phyloP scores from a whole-genome alignment of 2,329 filamentous ascomycete genomes.

The Aspergillus sp. region DNA sequence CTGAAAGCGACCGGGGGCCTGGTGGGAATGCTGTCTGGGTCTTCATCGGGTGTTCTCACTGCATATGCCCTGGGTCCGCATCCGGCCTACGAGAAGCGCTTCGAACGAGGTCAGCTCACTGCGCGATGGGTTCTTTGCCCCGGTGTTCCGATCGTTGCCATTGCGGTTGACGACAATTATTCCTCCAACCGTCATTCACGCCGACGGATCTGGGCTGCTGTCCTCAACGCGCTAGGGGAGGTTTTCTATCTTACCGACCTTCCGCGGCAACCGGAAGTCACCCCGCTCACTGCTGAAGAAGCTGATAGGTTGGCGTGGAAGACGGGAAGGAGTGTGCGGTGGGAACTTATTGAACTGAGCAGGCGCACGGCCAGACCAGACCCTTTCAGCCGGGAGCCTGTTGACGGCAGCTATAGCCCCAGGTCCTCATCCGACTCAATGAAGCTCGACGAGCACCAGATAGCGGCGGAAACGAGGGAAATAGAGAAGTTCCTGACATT shows the following conservation, averaged over 20 bases:
- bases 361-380: constrained; percentile 62
- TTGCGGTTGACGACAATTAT: constrained; percentile 77
- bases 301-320: constrained; percentile 64
- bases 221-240: constrained; percentile 88
- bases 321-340: constrained; percentile 66
- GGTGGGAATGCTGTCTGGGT: constrained; percentile 73
- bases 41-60: constrained; percentile 72
- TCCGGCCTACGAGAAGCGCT: constrained; percentile 51
- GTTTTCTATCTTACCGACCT: constrained; percentile 72
- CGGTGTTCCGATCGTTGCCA: constrained; percentile 78
- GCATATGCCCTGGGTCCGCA: constrained; percentile 65
- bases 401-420: constrained; percentile 70
- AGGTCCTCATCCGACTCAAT: constrained; percentile 66
- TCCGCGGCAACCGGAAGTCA: constrained; percentile 47
- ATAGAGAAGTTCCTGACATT: constrained; percentile 67
- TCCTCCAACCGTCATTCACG: constrained; percentile 59
- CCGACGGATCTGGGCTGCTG: constrained; percentile 77
- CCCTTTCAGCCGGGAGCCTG: constrained; percentile 58
- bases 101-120: constrained; percentile 66
- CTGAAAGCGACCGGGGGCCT: constrained; percentile 64
- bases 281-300: constrained; percentile 38
- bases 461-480: constrained; percentile 67
- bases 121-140: constrained; percentile 85
- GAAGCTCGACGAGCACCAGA: constrained; percentile 60
- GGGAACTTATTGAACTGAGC: constrained; percentile 71